These are phyloP conservation scores for Poterioochromonas sp. DNA, from an alignment of 352 stramenopile genomes.

Conservation along the genomic window DNA sequence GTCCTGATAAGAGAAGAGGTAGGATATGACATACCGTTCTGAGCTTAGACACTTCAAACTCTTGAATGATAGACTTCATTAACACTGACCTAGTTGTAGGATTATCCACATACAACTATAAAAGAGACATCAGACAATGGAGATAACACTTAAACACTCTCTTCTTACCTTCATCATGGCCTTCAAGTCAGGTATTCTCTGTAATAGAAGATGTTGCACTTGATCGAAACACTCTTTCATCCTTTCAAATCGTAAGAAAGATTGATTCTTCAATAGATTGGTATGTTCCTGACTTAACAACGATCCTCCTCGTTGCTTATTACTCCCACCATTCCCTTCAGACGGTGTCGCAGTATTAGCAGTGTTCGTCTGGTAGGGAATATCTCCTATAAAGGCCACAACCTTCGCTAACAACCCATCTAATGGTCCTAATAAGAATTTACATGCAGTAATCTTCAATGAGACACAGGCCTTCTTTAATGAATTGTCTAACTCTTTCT, in stretches of 20 bases:
- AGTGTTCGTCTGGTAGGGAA: not conserved
- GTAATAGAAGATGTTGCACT: not conserved
- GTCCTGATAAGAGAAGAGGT: too few species aligned
- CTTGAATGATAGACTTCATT: constrained; percentile 26
- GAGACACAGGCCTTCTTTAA: not conserved
- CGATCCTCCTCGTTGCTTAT: not conserved
- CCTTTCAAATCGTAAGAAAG: constrained; percentile 8
- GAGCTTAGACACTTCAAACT: constrained; percentile 22
- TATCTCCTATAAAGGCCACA: constrained; percentile 27
- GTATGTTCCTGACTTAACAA: not conserved
- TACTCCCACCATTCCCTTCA: not conserved
- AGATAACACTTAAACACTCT: not conserved
- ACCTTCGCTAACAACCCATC: constrained; percentile 31
- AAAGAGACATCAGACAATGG: not conserved
- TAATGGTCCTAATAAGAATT: constrained; percentile 25
- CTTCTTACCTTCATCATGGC: constrained; percentile 15
- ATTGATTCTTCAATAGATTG: constrained; percentile 16
- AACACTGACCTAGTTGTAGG: not conserved
- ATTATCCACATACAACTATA: constrained; percentile 32
- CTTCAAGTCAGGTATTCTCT: constrained; percentile 21
- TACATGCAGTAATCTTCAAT: not conserved
- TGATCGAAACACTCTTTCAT: constrained; percentile 12
- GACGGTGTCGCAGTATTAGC: not conserved
- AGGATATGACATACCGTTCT: too few species aligned
- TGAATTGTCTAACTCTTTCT: constrained; percentile 24